A percentile compares a stretch with the other conserved stretches of the same genome.
Conservation (phyloP, 306 rosid species). For the Castanea crenata region DNA sequence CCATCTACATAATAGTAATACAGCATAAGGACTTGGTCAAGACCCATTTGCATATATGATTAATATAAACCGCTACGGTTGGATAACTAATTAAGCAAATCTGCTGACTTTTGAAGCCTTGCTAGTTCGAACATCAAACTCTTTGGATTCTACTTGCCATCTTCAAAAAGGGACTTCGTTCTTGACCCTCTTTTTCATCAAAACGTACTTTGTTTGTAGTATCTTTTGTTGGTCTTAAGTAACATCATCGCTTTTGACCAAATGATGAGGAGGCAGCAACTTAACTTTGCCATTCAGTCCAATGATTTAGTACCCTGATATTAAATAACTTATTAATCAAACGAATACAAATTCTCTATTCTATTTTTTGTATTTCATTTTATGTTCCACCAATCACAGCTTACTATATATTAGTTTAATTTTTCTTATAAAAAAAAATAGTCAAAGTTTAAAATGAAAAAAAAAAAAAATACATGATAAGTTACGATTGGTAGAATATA, state of each 20-base stretch:
- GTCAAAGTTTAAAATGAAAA: too few species aligned
- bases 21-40: conserved; percentile 17
- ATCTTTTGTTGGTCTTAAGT: background rate
- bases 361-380: too few species aligned
- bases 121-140: background rate
- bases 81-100: background rate
- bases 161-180: conserved; percentile 11
- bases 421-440: too few species aligned
- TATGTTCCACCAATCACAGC: too few species aligned
- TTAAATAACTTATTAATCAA: too few species aligned
- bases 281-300: background rate
- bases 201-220: background rate
- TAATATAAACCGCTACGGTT: background rate
- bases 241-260: conserved; percentile 4
- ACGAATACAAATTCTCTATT: too few species aligned
- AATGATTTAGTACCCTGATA: background rate
- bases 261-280: conserved; percentile 1
- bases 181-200: background rate
- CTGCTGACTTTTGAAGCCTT: conserved; percentile 5
- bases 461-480: too few species aligned
- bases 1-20: background rate
- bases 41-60: background rate
- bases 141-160: conserved; percentile 18
- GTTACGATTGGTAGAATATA: too few species aligned
- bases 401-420: too few species aligned